Evolutionary conservation across 73 alveolate species (phyloP).

Genomic region (Durusdinium trenchii): DNA sequence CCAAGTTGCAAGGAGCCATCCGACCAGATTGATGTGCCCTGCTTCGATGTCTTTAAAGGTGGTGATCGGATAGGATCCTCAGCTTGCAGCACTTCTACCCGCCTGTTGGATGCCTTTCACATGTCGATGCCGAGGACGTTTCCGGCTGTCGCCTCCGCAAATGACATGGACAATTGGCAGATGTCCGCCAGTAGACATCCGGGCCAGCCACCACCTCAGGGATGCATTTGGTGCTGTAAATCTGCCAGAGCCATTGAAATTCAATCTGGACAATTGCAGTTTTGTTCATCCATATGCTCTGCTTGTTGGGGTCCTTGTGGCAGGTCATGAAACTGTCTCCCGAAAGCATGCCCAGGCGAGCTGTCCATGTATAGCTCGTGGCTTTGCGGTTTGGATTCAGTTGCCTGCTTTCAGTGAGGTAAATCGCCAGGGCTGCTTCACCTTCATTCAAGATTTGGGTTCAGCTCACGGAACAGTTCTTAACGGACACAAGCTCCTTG

Average conservation of each 20-base stretch:
- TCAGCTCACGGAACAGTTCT: constrained; percentile 76
- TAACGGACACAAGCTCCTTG: constrained; percentile 79
- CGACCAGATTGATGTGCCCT: constrained; percentile 49
- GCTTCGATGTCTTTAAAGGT: constrained; percentile 84
- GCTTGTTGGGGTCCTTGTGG: neutral
- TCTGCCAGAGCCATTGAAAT: neutral
- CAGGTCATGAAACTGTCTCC: constrained; percentile 89
- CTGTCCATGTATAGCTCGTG: neutral
- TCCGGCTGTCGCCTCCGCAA: constrained; percentile 31
- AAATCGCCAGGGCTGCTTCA: constrained; percentile 81
- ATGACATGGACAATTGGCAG: constrained; percentile 61
- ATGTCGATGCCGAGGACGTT: constrained; percentile 27
- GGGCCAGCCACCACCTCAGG: neutral
- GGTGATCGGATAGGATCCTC: constrained; percentile 67
- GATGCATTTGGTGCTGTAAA: neutral
- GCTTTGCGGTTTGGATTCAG: neutral
- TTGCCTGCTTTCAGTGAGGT: neutral
- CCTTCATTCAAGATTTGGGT: constrained; percentile 78
- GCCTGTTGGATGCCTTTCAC: too few species aligned
- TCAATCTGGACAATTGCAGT: too few species aligned
- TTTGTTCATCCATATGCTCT: neutral
- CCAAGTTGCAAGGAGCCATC: constrained; percentile 78
- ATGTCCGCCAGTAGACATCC: constrained; percentile 67
- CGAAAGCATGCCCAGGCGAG: constrained; percentile 81
- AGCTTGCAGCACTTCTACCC: neutral